These are phyloP conservation scores for Paracoccidioides brasiliensis DNA, from an alignment of 2,329 filamentous ascomycete species.

Conservation along the genomic window DNA sequence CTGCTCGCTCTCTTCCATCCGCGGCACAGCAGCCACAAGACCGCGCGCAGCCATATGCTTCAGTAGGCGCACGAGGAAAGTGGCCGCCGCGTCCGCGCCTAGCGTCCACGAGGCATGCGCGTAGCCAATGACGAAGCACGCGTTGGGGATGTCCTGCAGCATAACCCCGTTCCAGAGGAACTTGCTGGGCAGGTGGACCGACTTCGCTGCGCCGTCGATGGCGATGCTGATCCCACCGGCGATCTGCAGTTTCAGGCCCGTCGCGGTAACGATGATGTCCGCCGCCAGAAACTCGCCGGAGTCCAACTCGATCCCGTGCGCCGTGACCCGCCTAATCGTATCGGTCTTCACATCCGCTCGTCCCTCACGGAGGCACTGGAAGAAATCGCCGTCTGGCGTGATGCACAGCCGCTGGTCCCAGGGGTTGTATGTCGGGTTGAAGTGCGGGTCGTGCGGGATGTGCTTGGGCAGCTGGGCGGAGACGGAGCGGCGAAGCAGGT, in stretches of 20 bases:
- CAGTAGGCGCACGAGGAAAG: constrained; percentile 26
- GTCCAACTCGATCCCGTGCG: constrained; percentile 36
- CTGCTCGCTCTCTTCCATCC: constrained; percentile 11
- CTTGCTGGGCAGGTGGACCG: constrained; percentile 21
- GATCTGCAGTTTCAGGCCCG: constrained; percentile 30
- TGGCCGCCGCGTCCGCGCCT: constrained; percentile 32
- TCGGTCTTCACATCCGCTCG: constrained; percentile 43
- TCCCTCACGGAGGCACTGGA: constrained; percentile 37
- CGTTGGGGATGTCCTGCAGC: constrained; percentile 34
- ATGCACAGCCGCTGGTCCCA: constrained; percentile 68
- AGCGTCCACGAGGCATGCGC: constrained; percentile 35
- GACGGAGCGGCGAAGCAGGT: constrained; percentile 36
- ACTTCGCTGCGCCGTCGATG: constrained; percentile 26
- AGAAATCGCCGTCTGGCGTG: constrained; percentile 49
- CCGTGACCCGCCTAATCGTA: constrained; percentile 39
- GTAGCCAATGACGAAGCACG: constrained; percentile 31
- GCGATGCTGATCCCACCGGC: constrained; percentile 24
- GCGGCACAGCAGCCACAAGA: constrained; percentile 18
- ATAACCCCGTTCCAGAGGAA: constrained; percentile 33
- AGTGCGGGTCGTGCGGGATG: constrained; percentile 47
- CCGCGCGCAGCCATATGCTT: constrained; percentile 20
- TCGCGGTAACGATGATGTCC: constrained; percentile 34
- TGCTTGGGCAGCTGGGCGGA: constrained; percentile 40
- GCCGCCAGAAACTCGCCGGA: constrained; percentile 30
- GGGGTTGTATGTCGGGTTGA: constrained; percentile 51